These are phyloP conservation scores for Aphanomyces euteiches DNA, from an alignment of 352 stramenopile genomes.

Conservation along the genomic window DNA sequence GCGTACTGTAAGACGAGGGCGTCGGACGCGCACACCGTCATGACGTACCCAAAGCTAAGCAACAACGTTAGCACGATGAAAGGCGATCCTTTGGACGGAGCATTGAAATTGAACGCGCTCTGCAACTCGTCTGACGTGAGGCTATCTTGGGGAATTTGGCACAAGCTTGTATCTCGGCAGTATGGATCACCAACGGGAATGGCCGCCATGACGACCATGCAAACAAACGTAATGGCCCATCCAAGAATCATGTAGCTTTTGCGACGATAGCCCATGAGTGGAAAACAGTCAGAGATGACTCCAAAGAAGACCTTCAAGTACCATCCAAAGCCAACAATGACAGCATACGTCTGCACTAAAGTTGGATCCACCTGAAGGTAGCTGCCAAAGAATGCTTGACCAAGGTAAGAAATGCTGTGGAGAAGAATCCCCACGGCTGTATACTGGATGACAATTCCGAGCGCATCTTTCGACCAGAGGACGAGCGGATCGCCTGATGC, in stretches of 20 bases:
- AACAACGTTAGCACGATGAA: constrained; percentile 13
- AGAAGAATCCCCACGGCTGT: constrained; percentile 43
- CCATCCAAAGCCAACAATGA: constrained; percentile 27
- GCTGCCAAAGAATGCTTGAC: constrained; percentile 43
- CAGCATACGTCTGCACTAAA: constrained; percentile 36
- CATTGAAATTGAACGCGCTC: background rate
- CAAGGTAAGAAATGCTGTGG: constrained; percentile 27
- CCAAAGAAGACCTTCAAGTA: constrained; percentile 44
- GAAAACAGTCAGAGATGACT: constrained; percentile 42
- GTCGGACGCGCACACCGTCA: constrained; percentile 2
- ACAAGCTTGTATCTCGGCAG: background rate
- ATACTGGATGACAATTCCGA: constrained; percentile 50
- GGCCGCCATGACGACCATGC: constrained; percentile 40
- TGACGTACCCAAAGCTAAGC: constrained; percentile 17
- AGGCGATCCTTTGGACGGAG: background rate
- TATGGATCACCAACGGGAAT: constrained; percentile 45
- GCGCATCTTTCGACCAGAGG: constrained; percentile 32
- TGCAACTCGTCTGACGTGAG: background rate
- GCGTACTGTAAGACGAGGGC: constrained; percentile 13
- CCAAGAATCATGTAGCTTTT: constrained; percentile 45
- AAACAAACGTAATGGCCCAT: constrained; percentile 40
- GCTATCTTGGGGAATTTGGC: background rate
- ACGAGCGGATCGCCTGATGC: constrained; percentile 1
- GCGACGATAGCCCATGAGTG: constrained; percentile 42
- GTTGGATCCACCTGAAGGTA: constrained; percentile 52